Evolutionary conservation across 306 rosid genomes (phyloP).

Genomic region (Pueraria montana): DNA sequence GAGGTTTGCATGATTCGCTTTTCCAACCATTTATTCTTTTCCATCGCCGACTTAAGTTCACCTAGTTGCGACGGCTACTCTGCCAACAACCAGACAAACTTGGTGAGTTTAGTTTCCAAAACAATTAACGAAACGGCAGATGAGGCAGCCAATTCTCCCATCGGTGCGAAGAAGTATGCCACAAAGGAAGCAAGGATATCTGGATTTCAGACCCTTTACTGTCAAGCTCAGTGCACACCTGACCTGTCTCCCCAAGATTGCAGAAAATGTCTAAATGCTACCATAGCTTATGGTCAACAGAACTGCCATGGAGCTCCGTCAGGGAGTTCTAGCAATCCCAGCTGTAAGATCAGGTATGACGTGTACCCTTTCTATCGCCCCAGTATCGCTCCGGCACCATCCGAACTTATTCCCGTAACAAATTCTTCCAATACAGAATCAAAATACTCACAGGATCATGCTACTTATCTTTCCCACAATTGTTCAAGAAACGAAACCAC

Average conservation of each 20-base stretch:
- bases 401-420: neutral
- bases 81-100: neutral
- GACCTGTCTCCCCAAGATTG: no score
- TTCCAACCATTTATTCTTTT: neutral
- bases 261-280: no score
- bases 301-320: no score
- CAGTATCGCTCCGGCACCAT: neutral
- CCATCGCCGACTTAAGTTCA: neutral
- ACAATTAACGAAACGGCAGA: slow-evolving; percentile 4
- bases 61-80: neutral
- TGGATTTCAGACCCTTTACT: no score
- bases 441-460: no score
- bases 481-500: neutral
- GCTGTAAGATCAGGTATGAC: slow-evolving; percentile 16
- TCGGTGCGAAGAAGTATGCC: no score
- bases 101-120: neutral
- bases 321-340: neutral
- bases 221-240: no score
- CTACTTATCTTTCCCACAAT: slow-evolving; percentile 5
- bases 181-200: no score
- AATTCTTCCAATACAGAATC: neutral
- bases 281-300: no score
- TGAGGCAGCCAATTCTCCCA: slow-evolving; percentile 17
- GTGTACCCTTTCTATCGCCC: slow-evolving; percentile 34
- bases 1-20: neutral